phyloP scores from a whole-genome alignment of 2,329 filamentous ascomycete species.

The Rutstroemia sp. region DNA sequence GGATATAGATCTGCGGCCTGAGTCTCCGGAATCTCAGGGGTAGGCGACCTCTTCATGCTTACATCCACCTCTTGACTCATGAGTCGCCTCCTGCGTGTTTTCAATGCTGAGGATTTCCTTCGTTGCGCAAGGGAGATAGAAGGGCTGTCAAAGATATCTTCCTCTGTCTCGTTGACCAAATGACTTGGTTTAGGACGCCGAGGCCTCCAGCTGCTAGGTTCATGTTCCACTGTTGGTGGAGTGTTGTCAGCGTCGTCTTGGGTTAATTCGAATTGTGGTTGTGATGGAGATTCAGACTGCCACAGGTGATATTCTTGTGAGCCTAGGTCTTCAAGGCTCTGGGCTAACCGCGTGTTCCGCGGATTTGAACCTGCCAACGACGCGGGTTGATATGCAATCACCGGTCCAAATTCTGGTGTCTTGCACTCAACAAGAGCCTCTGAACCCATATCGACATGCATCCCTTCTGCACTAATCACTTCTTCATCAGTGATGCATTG shows the following conservation, averaged over 20 bases:
- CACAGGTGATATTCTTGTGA: neutral
- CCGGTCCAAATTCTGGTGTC: no score
- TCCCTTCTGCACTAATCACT: no score
- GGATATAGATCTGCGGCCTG: neutral
- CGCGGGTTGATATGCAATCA: no score
- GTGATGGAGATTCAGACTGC: neutral
- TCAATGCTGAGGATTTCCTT: neutral
- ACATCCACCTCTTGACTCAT: conserved; percentile 4
- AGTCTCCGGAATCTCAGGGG: neutral
- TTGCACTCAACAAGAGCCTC: no score
- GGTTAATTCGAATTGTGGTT: no score
- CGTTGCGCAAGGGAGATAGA: neutral
- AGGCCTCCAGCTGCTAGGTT: conserved; percentile 13
- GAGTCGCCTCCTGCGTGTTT: neutral
- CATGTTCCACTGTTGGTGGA: neutral
- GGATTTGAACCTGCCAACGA: no score
- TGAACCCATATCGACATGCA: no score
- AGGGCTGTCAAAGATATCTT: conserved; percentile 17
- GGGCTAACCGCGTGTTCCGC: no score
- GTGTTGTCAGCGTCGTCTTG: neutral
- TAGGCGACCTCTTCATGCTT: neutral
- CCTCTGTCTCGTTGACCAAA: conserved; percentile 15
- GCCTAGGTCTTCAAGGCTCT: neutral
- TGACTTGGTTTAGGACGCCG: conserved; percentile 8
- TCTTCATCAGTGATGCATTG: neutral